Evolutionary conservation across 148 eudicot genomes (phyloP).

Genomic region (Vaccinium vitisidaea): DNA sequence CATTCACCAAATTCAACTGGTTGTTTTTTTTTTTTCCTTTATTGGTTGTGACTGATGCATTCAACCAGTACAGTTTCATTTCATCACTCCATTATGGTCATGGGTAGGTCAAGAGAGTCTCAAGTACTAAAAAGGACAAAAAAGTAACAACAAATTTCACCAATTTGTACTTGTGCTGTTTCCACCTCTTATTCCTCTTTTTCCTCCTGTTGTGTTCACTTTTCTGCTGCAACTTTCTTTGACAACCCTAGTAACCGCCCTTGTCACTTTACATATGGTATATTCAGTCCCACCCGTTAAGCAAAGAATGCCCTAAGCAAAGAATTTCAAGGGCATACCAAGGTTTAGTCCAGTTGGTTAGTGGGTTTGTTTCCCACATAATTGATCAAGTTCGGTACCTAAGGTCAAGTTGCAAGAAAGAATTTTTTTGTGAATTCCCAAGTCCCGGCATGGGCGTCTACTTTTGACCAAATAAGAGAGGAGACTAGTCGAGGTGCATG

Average conservation of each 20-base stretch:
- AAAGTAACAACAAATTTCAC: neutral
- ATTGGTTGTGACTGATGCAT: neutral
- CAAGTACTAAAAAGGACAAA: neutral
- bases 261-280: constrained; percentile 14
- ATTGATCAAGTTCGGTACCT: no score
- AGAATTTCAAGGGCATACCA: neutral
- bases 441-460: no score
- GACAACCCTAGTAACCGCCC: constrained; percentile 6
- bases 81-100: neutral
- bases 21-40: neutral
- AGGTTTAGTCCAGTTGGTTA: no score
- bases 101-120: neutral
- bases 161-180: constrained; percentile 5
- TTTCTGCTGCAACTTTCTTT: neutral
- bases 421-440: no score
- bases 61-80: neutral
- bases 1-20: neutral
- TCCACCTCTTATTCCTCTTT: neutral
- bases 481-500: no score
- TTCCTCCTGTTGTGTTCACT: neutral
- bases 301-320: constrained; percentile 20
- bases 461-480: no score
- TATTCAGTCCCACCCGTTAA: constrained; percentile 21
- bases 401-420: no score
- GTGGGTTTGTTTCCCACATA: no score